These are phyloP conservation scores for Trichoderma cornu-damae DNA, from an alignment of 2,329 filamentous ascomycete species.

Conservation along the genomic window DNA sequence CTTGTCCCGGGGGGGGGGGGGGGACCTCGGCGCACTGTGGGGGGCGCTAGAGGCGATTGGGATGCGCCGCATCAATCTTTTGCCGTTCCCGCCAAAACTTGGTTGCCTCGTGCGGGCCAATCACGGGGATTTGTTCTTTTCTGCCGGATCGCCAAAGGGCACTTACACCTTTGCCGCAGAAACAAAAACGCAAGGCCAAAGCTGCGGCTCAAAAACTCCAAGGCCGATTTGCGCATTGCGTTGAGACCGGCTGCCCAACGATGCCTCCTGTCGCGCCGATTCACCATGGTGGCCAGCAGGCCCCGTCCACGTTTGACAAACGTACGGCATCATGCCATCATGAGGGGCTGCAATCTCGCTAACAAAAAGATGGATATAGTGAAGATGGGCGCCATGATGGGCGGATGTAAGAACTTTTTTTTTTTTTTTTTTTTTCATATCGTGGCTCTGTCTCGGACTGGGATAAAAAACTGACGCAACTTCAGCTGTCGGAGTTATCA, in stretches of 20 bases:
- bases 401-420: slow-evolving; percentile 76
- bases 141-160: background rate
- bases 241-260: slow-evolving; percentile 6
- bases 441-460: background rate
- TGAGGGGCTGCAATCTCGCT: slow-evolving; percentile 18
- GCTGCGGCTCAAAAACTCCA: background rate
- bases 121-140: slow-evolving; percentile 18
- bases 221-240: background rate
- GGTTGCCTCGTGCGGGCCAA: slow-evolving; percentile 25
- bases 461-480: slow-evolving; percentile 28
- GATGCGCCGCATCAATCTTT: slow-evolving; percentile 27
- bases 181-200: background rate
- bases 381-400: slow-evolving; percentile 99
- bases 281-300: slow-evolving; percentile 38
- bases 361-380: slow-evolving; percentile 30
- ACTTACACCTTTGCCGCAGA: background rate
- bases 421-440: too few species aligned
- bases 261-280: slow-evolving; percentile 42
- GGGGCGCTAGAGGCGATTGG: slow-evolving; percentile 16
- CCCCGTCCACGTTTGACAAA: slow-evolving; percentile 52
- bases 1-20: background rate
- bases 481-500: slow-evolving; percentile 86
- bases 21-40: slow-evolving; percentile 26
- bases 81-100: slow-evolving; percentile 22
- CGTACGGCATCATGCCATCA: slow-evolving; percentile 34